Evolutionary conservation across 2,329 filamentous ascomycete genomes (phyloP).

Genomic region (Fusarium citri): DNA sequence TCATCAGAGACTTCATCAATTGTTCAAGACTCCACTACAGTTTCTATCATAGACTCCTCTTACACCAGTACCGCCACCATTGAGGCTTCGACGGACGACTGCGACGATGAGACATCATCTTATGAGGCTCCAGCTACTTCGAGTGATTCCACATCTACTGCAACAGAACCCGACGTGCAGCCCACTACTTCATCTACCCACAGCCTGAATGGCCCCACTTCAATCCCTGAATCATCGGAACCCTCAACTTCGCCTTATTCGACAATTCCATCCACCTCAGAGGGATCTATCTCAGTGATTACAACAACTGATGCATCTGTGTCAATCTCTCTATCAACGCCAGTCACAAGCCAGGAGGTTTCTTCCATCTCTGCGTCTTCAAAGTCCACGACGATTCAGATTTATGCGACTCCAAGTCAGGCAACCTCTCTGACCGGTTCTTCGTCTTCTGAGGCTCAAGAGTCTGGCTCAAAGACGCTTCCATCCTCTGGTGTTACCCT

Average conservation of each 20-base stretch:
- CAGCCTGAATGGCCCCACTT: accelerated
- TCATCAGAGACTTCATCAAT: background rate
- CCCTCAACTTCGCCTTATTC: background rate
- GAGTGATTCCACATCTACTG: background rate
- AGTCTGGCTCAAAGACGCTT: background rate
- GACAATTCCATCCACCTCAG: background rate
- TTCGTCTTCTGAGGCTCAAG: too few species aligned
- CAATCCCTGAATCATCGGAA: background rate
- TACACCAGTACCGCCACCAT: background rate
- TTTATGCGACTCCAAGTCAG: background rate
- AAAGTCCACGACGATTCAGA: background rate
- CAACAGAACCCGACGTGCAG: background rate
- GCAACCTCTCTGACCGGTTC: accelerated
- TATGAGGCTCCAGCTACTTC: background rate
- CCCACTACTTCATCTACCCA: background rate
- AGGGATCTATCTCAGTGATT: background rate
- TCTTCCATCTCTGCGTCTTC: background rate
- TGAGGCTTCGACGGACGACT: background rate
- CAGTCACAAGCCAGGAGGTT: background rate
- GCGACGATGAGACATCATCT: background rate
- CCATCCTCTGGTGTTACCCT: background rate
- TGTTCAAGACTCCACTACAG: background rate
- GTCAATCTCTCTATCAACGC: background rate
- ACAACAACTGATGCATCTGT: background rate
- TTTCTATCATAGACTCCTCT: background rate